These are phyloP conservation scores for Begonia masoniana DNA, from an alignment of 306 rosid species.

Conservation along the genomic window DNA sequence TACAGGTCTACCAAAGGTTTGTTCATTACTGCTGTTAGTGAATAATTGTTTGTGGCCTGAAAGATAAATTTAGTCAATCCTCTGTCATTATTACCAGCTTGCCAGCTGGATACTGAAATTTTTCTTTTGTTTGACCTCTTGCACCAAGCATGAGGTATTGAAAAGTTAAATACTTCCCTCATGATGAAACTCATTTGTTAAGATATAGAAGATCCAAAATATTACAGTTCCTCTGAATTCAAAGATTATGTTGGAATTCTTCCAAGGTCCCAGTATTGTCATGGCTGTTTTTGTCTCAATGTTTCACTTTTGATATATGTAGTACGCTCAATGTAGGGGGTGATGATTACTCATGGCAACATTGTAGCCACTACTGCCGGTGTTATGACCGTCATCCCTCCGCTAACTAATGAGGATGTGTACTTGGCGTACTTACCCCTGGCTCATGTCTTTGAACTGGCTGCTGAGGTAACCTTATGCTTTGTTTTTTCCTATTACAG, in stretches of 20 bases:
- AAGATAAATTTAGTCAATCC: not conserved
- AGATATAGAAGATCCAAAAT: too few relatives aligned
- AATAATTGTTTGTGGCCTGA: too few relatives aligned
- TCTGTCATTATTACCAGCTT: not conserved
- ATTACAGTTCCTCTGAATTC: too few relatives aligned
- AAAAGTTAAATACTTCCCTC: too few relatives aligned
- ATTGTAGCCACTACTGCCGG: constrained; percentile 76
- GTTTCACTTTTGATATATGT: constrained; percentile 1
- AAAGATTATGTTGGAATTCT: too few relatives aligned
- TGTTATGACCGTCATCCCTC: constrained; percentile 66
- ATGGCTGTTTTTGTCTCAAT: too few relatives aligned
- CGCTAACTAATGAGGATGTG: constrained; percentile 43
- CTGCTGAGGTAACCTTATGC: constrained; percentile 60
- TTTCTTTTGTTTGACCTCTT: too few relatives aligned
- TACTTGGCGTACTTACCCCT: constrained; percentile 90
- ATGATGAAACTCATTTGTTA: too few relatives aligned
- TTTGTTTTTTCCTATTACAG: not conserved
- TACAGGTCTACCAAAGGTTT: constrained; percentile 88
- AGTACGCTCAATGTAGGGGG: constrained; percentile 48
- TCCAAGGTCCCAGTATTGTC: too few relatives aligned
- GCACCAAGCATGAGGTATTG: too few relatives aligned
- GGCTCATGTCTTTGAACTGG: constrained; percentile 91
- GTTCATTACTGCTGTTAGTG: constrained; percentile 14
- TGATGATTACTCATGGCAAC: constrained; percentile 89
- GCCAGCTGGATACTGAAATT: too few relatives aligned